Percentiles rank a stretch among this genome's conserved stretches.
Conservation (phyloP, 192 early-diverging fungal genomes). For the Umbelopsis sp. region DNA sequence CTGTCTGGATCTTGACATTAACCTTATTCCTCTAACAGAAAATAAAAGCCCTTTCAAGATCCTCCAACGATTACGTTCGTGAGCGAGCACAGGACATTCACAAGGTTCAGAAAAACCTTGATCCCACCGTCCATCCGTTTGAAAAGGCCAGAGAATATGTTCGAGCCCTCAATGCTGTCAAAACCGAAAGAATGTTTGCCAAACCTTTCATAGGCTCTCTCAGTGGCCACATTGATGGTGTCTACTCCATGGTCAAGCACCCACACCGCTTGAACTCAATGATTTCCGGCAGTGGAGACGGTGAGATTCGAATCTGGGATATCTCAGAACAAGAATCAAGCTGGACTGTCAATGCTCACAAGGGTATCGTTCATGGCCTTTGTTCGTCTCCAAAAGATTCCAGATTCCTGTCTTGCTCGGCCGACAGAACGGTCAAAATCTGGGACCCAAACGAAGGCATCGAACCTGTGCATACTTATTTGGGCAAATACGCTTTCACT, state of each 20-base stretch:
- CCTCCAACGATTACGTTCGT: constrained; percentile 75
- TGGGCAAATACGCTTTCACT: constrained; percentile 77
- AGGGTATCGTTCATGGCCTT: constrained; percentile 87
- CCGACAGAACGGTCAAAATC: constrained; percentile 93
- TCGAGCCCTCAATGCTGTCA: constrained; percentile 90
- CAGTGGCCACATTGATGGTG: constrained; percentile 91
- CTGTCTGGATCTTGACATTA: not conserved
- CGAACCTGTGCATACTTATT: constrained; percentile 73
- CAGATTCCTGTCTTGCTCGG: constrained; percentile 87
- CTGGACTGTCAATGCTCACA: constrained; percentile 81
- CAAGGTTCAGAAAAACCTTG: constrained; percentile 84
- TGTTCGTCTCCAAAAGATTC: constrained; percentile 66
- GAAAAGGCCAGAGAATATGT: constrained; percentile 95
- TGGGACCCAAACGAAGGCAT: constrained; percentile 70
- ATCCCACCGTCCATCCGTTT: constrained; percentile 91
- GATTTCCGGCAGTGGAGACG: constrained; percentile 92
- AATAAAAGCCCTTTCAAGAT: constrained; percentile 92
- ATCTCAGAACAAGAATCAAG: constrained; percentile 72
- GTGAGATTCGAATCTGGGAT: constrained; percentile 93
- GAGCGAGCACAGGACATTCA: constrained; percentile 87
- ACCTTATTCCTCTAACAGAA: constrained; percentile 64
- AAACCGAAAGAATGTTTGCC: constrained; percentile 94
- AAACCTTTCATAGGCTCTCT: constrained; percentile 95
- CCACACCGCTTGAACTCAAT: constrained; percentile 82
- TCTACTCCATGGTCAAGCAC: constrained; percentile 95